These are phyloP conservation scores for Ophiostoma sp. DNA, from an alignment of 2,329 filamentous ascomycete species.

Conservation along the genomic window DNA sequence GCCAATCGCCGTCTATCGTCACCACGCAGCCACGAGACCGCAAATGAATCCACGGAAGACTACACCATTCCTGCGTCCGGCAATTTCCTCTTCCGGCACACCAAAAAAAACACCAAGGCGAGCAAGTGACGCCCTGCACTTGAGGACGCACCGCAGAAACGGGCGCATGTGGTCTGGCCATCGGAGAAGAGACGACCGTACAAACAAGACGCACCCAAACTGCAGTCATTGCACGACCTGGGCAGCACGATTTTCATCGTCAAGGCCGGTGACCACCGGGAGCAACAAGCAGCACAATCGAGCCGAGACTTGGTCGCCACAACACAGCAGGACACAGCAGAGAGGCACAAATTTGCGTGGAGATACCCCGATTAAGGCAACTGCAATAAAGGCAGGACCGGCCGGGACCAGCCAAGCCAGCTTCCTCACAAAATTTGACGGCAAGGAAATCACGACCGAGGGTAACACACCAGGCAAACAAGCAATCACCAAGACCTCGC, in stretches of 20 bases:
- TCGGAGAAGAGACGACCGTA: neutral
- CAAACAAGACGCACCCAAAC: neutral
- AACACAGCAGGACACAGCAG: neutral
- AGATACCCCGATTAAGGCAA: neutral
- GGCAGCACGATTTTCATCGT: neutral
- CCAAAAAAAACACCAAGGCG: neutral
- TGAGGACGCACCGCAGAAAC: conserved; percentile 11
- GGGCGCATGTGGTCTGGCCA: conserved; percentile 2
- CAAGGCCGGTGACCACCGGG: neutral
- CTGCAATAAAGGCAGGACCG: conserved; percentile 12
- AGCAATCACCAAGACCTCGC: neutral
- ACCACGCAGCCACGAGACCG: neutral
- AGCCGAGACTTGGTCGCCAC: neutral
- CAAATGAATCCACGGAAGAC: neutral
- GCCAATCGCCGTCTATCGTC: neutral
- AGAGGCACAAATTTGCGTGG: neutral
- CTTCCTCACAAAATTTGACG: neutral
- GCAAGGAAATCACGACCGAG: neutral
- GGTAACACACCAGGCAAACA: neutral
- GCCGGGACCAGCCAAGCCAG: neutral
- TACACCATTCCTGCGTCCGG: neutral
- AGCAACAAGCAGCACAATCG: neutral
- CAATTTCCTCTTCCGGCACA: neutral
- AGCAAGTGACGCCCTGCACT: neutral
- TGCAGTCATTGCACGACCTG: neutral